A percentile compares a stretch with the other conserved stretches of the same genome.
These are phyloP conservation scores for Zoysia pacifica DNA, from an alignment of 176 grass and related monocot genomes.

Conservation along the genomic window DNA sequence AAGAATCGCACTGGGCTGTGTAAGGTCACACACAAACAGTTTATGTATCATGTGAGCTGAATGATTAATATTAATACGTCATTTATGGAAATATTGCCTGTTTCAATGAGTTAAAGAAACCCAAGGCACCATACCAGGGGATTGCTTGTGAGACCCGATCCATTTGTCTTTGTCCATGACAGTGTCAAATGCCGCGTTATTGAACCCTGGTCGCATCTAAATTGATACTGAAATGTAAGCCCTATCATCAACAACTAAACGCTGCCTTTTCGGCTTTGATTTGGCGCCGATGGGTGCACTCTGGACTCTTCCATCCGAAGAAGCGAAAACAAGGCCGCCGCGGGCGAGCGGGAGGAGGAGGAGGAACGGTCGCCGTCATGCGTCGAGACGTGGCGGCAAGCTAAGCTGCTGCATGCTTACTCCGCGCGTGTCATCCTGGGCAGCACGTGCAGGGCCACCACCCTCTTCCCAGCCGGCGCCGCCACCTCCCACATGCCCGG, in stretches of 20 bases:
- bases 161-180: too few relatives aligned
- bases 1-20: constrained; percentile 12
- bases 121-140: too few relatives aligned
- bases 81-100: background rate
- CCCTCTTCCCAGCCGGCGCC: constrained; percentile 62
- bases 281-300: background rate
- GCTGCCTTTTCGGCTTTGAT: background rate
- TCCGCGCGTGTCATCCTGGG: constrained; percentile 63
- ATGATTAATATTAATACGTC: background rate
- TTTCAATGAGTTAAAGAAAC: background rate
- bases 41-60: constrained; percentile 3
- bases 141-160: too few relatives aligned
- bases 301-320: background rate
- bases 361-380: background rate
- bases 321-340: too few relatives aligned
- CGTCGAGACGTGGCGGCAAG: background rate
- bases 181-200: too few relatives aligned
- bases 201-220: too few relatives aligned
- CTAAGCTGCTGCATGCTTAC: background rate
- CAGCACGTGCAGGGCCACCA: constrained; percentile 70
- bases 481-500: constrained; percentile 60
- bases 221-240: too few relatives aligned
- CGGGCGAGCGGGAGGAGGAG: too few relatives aligned
- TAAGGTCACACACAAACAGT: constrained; percentile 36
- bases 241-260: background rate